Percentiles rank a stretch among this genome's conserved stretches.
Evolutionary conservation across 2,329 filamentous ascomycete genomes (phyloP).

Genomic region (Ceratocystis papillata): DNA sequence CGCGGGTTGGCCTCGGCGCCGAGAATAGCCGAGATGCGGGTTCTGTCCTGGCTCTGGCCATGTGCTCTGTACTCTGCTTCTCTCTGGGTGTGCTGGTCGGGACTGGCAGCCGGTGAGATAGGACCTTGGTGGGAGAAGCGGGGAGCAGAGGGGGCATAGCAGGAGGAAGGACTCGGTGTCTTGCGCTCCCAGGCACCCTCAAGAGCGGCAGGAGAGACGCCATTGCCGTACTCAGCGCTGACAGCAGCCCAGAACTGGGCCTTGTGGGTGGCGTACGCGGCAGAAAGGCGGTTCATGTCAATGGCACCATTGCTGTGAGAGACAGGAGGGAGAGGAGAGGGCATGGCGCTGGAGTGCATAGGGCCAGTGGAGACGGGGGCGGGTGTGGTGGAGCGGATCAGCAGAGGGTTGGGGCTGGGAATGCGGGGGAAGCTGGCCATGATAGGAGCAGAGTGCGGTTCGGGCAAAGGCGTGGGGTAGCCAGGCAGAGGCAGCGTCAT

Average conservation of each 20-base stretch:
- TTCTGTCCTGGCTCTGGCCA: slow-evolving; percentile 38
- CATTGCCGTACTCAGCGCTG: slow-evolving; percentile 58
- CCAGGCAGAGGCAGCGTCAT: slow-evolving; percentile 37
- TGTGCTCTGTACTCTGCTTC: slow-evolving; percentile 32
- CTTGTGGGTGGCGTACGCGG: slow-evolving; percentile 60
- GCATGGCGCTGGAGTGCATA: slow-evolving; percentile 38
- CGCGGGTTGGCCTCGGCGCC: slow-evolving; percentile 49
- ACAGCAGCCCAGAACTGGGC: slow-evolving; percentile 62
- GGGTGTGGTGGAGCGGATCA: slow-evolving; percentile 35
- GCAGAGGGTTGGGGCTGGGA: slow-evolving; percentile 24
- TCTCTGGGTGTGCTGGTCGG: slow-evolving; percentile 37
- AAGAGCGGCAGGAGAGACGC: slow-evolving; percentile 50
- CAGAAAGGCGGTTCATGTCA: slow-evolving; percentile 55
- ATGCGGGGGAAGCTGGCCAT: slow-evolving; percentile 20
- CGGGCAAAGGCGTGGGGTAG: slow-evolving; percentile 36
- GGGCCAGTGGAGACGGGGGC: slow-evolving; percentile 35
- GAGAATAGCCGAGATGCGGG: slow-evolving; percentile 52
- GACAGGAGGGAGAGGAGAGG: slow-evolving; percentile 29
- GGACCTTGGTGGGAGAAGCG: slow-evolving; percentile 34
- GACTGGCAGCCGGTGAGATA: slow-evolving; percentile 44
- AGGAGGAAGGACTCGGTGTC: not conserved
- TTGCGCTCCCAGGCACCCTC: slow-evolving; percentile 57
- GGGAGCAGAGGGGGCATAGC: not conserved
- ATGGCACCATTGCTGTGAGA: slow-evolving; percentile 33
- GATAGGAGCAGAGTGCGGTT: slow-evolving; percentile 37